These are phyloP conservation scores for Hysterium pulicare DNA, from an alignment of 2,329 filamentous ascomycete genomes.

Conservation along the genomic window DNA sequence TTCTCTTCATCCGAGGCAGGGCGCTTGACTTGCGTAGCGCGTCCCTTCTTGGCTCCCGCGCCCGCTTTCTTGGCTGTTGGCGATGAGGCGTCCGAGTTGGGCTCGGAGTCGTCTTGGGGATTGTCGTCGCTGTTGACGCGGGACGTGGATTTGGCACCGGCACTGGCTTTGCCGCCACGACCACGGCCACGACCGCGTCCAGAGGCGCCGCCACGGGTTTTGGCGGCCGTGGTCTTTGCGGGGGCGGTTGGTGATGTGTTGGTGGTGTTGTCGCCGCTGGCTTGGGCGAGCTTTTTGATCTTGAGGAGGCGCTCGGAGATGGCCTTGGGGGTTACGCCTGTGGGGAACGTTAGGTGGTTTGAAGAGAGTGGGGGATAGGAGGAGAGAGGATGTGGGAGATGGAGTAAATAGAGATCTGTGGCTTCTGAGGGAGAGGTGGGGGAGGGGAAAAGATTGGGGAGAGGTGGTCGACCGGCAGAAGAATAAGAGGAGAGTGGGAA, in stretches of 20 bases:
- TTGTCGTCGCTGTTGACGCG: background rate
- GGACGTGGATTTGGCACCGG: background rate
- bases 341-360: background rate
- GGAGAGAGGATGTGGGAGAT: background rate
- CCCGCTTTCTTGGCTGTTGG: too few relatives aligned
- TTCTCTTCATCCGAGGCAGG: too few relatives aligned
- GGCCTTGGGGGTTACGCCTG: constrained; percentile 3
- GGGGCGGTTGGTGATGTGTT: background rate
- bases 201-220: background rate
- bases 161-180: background rate
- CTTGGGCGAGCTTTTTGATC: constrained; percentile 3
- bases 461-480: background rate
- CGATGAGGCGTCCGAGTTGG: background rate
- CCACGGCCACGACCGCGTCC: background rate
- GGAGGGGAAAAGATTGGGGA: background rate
- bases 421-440: background rate
- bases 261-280: background rate
- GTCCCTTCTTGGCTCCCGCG: too few relatives aligned
- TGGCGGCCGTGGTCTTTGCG: background rate
- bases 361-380: background rate
- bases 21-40: too few relatives aligned
- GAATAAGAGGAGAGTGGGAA: constrained; percentile 2
- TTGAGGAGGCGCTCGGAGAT: constrained; percentile 6
- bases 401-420: too few relatives aligned
- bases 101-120: background rate